Conservation (phyloP, 495 filamentous ascomycete genomes). For the Aspergillus leporis region DNA sequence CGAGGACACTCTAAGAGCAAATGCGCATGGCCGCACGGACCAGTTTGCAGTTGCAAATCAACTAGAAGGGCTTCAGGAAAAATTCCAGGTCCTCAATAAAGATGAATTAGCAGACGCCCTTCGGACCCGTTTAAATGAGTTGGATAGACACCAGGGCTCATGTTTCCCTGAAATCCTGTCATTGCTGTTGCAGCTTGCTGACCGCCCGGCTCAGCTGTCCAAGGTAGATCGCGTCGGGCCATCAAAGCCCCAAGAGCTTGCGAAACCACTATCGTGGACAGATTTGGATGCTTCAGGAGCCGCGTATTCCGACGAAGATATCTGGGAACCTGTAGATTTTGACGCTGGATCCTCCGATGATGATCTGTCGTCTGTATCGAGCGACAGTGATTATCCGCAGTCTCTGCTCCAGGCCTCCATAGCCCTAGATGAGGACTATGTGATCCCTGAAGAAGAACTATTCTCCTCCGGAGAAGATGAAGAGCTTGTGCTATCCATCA, state of each 20-base stretch:
- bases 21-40: conserved; percentile 72
- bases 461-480: conserved; percentile 36
- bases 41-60: conserved; percentile 80
- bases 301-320: conserved; percentile 62
- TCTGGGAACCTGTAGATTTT: conserved; percentile 82
- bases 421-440: conserved; percentile 33
- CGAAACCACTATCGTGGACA: conserved; percentile 64
- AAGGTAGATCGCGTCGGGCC: conserved; percentile 60
- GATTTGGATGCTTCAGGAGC: conserved; percentile 75
- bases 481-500: conserved; percentile 48
- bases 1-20: conserved; percentile 41
- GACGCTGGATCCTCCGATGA: conserved; percentile 63
- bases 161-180: conserved; percentile 79
- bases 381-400: conserved; percentile 28
- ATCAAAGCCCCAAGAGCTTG: conserved; percentile 43
- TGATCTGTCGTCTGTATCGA: conserved; percentile 38
- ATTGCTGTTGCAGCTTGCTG: conserved; percentile 77
- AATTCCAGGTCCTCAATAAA: conserved; percentile 74
- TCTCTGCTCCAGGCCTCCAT: conserved; percentile 22
- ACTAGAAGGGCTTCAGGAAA: conserved; percentile 82
- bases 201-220: conserved; percentile 72
- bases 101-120: conserved; percentile 83
- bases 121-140: conserved; percentile 57
- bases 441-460: conserved; percentile 36
- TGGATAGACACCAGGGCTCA: conserved; percentile 52